These are phyloP conservation scores for Penicillium atrosanguineum DNA, from an alignment of 495 filamentous ascomycete species.

Conservation along the genomic window DNA sequence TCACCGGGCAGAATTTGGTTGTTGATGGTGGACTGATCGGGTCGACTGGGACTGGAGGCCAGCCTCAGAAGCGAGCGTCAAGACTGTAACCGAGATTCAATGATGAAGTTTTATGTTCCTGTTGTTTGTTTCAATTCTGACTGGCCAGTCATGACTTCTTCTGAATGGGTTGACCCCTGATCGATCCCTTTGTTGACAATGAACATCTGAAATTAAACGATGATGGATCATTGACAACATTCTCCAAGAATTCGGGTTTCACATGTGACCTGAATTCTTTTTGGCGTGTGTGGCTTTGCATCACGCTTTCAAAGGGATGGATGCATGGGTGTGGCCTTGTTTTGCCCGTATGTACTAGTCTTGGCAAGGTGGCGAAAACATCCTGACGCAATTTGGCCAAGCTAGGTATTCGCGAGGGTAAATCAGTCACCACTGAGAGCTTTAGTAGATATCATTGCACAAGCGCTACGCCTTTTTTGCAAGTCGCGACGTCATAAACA, in stretches of 20 bases:
- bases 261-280: background rate
- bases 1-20: too few species aligned
- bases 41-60: too few species aligned
- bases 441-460: background rate
- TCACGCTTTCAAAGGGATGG: background rate
- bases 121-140: background rate
- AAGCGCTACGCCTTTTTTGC: background rate
- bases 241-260: background rate
- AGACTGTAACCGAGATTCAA: too few species aligned
- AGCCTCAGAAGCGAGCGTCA: too few species aligned
- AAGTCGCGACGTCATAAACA: background rate
- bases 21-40: too few species aligned
- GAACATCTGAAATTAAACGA: background rate
- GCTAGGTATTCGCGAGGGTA: background rate
- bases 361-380: background rate
- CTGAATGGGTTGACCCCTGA: too few species aligned
- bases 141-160: background rate
- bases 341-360: background rate
- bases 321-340: background rate
- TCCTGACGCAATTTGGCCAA: background rate
- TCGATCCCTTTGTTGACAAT: background rate
- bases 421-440: background rate
- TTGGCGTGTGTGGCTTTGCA: background rate
- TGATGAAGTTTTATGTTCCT: slow-evolving; percentile 8
- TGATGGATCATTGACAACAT: background rate